Conservation (phyloP, 2,329 filamentous ascomycete genomes). For the Periconia macrospinosa region DNA sequence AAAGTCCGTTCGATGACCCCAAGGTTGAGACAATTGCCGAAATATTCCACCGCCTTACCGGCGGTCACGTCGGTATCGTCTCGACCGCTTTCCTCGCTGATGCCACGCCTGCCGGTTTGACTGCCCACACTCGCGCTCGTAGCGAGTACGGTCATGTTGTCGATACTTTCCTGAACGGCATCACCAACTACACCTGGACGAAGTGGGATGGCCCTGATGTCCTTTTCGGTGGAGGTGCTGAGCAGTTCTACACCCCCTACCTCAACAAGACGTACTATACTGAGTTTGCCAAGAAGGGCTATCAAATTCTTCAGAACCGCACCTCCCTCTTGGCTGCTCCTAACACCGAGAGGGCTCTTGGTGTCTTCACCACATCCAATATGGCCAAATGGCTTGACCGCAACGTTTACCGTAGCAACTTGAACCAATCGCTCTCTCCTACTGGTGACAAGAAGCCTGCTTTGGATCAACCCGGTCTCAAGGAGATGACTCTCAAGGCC, state of each 20-base stretch:
- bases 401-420: slow-evolving; percentile 74
- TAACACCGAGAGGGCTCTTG: slow-evolving; percentile 66
- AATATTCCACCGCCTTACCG: slow-evolving; percentile 70
- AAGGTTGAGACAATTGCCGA: slow-evolving; percentile 85
- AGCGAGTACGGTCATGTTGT: slow-evolving; percentile 71
- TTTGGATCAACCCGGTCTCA: slow-evolving; percentile 76
- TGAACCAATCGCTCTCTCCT: slow-evolving; percentile 70
- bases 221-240: slow-evolving; percentile 79
- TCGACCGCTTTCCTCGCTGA: slow-evolving; percentile 82
- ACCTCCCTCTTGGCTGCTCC: slow-evolving; percentile 65
- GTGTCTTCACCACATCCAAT: slow-evolving; percentile 74
- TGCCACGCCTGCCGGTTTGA: slow-evolving; percentile 71
- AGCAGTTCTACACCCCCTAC: slow-evolving; percentile 66
- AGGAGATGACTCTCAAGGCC: slow-evolving; percentile 88
- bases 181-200: slow-evolving; percentile 82
- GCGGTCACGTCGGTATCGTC: slow-evolving; percentile 63
- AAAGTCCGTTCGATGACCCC: slow-evolving; percentile 75
- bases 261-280: slow-evolving; percentile 72
- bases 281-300: slow-evolving; percentile 71
- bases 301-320: slow-evolving; percentile 73
- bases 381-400: slow-evolving; percentile 86
- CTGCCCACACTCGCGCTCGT: slow-evolving; percentile 68
- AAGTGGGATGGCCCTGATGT: slow-evolving; percentile 75
- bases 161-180: slow-evolving; percentile 73
- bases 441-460: slow-evolving; percentile 66